Base-by-base conservation (phyloP, 345 rosid genomes). In the Rhodamnia rubescens region DNA sequence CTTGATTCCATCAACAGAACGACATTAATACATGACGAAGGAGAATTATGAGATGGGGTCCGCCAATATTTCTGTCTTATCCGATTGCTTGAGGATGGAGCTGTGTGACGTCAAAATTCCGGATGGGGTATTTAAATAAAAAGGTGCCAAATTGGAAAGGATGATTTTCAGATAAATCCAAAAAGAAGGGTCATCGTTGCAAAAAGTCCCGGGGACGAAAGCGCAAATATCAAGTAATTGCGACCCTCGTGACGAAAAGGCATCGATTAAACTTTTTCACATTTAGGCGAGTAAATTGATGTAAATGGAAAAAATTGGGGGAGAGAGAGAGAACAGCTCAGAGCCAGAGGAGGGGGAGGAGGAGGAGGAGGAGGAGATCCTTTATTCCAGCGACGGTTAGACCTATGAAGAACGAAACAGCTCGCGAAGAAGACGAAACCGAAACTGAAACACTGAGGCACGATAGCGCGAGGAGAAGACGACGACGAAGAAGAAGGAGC, bases 391-490 rank as follows among this genome's bases (percentile, higher is more conserved):
- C 85, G 78, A 27, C 80, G 81, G 85, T 84, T 80, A 85, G 40
- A 29, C 55, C 18, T 26, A 29, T 26, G 75, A 58, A 90, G 91
- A 87, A 87, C 90, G 88, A 86, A 90, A 85, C 32, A 69, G 64
- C 6, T 85, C 80, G 80, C 80, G 80, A 18, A 0, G 42, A 36
- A 64, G 80, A 36, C 78, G 87, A 85, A 61, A 85, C 84, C 21
- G 87, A 85, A 80, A 82, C 53, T 22, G 53, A 81, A 80, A 75
- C 24, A 53, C 51, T 26, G 75, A 6, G 81, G 83, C 20, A n/a
- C 8, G 42, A 24, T 16, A 20, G 22, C 14, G 15, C 47, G 36
- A 15, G 57, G 74, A 40, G 86, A 80, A 58, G 75, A 32, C 54
- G 86, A 47, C 10, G 86, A 47, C 3, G 83, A 5, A n/a, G 27